phyloP scores from a whole-genome alignment of 2,329 filamentous ascomycete species.

The Neonectria punicea region DNA sequence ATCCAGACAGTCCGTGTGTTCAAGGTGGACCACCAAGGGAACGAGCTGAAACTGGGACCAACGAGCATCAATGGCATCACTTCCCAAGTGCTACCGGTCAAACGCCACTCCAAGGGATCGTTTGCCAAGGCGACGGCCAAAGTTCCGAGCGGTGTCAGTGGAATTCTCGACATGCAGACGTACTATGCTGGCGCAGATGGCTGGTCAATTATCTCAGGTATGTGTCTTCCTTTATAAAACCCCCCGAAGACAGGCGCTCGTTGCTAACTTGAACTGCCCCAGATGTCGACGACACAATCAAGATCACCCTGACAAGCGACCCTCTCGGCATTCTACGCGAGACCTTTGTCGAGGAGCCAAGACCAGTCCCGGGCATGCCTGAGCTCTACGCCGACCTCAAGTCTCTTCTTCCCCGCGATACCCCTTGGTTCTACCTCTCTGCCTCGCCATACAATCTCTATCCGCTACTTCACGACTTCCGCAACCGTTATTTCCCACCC shows the following conservation, averaged over 20 bases:
- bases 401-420: slow-evolving; percentile 61
- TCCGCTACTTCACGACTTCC: slow-evolving; percentile 82
- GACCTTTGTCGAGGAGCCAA: slow-evolving; percentile 82
- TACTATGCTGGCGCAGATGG: slow-evolving; percentile 80
- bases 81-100: slow-evolving; percentile 67
- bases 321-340: slow-evolving; percentile 82
- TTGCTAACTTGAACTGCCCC: slow-evolving; percentile 26
- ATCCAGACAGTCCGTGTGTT: slow-evolving; percentile 77
- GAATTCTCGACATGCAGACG: slow-evolving; percentile 73
- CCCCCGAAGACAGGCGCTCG: not conserved
- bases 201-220: slow-evolving; percentile 84
- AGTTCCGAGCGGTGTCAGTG: slow-evolving; percentile 63
- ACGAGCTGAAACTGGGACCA: slow-evolving; percentile 70
- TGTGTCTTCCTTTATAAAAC: slow-evolving; percentile 16
- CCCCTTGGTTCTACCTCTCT: slow-evolving; percentile 92
- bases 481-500: slow-evolving; percentile 74
- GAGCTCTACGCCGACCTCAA: slow-evolving; percentile 79
- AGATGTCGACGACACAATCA: slow-evolving; percentile 97
- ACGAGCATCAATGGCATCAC: slow-evolving; percentile 78
- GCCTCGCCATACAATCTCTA: slow-evolving; percentile 96
- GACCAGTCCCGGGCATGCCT: slow-evolving; percentile 82
- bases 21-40: slow-evolving; percentile 66
- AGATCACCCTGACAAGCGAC: slow-evolving; percentile 84
- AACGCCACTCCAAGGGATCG: slow-evolving; percentile 57
- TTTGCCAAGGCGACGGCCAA: slow-evolving; percentile 59